These are phyloP conservation scores for Albugo laibachii DNA, from an alignment of 352 stramenopile genomes.

Conservation along the genomic window DNA sequence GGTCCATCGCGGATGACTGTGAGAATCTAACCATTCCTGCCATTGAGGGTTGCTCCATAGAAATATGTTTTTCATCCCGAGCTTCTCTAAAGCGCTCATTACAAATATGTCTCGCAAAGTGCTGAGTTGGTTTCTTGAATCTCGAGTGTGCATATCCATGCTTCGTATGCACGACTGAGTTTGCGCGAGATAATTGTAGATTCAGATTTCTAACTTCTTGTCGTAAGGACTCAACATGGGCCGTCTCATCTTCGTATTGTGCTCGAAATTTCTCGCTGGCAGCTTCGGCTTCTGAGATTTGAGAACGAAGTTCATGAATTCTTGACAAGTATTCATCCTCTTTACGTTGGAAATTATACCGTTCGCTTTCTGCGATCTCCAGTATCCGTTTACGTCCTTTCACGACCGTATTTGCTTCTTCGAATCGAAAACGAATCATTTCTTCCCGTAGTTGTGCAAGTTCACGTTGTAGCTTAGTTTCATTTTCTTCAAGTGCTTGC, in stretches of 20 bases:
- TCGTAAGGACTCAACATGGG: conserved; percentile 41
- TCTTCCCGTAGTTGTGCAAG: no score
- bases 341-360: conserved; percentile 22
- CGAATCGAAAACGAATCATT: no score
- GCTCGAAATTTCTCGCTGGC: conserved; percentile 30
- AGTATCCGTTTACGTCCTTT: conserved; percentile 30
- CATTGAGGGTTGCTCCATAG: no score
- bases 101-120: no score
- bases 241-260: conserved; percentile 59
- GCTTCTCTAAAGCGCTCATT: no score
- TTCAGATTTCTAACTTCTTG: conserved; percentile 48
- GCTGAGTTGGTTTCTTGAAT: no score
- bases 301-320: conserved; percentile 23
- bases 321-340: conserved; percentile 34
- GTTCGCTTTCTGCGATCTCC: conserved; percentile 26
- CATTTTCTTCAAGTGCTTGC: no score
- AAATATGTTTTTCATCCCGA: no score
- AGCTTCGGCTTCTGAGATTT: conserved; percentile 28
- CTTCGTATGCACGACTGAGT: conserved; percentile 25
- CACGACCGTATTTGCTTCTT: conserved; percentile 27
- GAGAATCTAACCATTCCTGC: no score
- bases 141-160: conserved; percentile 5
- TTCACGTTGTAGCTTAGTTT: no score
- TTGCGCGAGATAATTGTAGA: conserved; percentile 32
- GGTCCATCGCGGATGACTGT: no score